Evolutionary conservation across 768 basidiomycete genomes (phyloP).

Genomic region (Boletus eberwhitei): DNA sequence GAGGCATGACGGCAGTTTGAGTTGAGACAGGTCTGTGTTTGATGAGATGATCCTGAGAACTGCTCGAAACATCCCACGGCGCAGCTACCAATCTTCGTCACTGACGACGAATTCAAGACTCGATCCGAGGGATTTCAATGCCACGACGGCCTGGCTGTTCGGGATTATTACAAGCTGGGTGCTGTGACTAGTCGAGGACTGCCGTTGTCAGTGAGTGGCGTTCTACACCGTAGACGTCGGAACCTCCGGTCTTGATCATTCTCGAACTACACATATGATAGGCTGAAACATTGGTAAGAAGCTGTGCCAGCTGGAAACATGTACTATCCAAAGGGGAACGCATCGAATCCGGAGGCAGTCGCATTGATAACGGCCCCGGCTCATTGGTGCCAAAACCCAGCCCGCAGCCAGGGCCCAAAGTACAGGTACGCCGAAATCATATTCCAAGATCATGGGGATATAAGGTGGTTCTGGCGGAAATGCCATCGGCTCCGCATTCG

Average conservation of each 20-base stretch:
- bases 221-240: no score
- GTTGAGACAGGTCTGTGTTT: no score
- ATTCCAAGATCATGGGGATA: slow-evolving; percentile 41
- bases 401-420: no score
- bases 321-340: not conserved
- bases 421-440: not conserved
- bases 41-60: not conserved
- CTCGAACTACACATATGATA: not conserved
- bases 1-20: slow-evolving; percentile 13
- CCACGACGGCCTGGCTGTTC: no score
- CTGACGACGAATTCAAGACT: not conserved
- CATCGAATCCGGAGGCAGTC: no score
- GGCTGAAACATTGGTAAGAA: not conserved
- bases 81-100: not conserved
- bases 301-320: no score
- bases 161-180: no score
- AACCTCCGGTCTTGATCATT: not conserved
- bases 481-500: slow-evolving; percentile 80
- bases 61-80: not conserved
- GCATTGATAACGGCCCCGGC: no score
- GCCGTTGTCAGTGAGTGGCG: no score
- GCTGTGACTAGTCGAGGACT: no score
- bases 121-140: no score
- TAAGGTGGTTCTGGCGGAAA: slow-evolving; percentile 86
- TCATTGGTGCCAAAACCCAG: no score